These are phyloP conservation scores for Oidiodendron maius DNA, from an alignment of 495 filamentous ascomycete species.

Conservation along the genomic window DNA sequence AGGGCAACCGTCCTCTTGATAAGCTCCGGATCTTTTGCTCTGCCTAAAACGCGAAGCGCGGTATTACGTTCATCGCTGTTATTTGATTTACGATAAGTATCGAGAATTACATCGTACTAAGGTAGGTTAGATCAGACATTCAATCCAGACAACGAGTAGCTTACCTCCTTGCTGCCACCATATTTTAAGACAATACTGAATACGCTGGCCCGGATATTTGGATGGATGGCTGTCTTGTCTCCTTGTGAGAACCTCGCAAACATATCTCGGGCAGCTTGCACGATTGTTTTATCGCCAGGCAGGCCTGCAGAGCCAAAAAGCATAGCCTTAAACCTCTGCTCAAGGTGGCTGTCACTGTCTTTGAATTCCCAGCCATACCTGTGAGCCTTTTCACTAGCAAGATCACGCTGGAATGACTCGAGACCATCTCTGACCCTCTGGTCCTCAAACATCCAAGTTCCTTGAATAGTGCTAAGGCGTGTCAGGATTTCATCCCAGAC, in stretches of 20 bases:
- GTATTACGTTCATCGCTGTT: conserved; percentile 94
- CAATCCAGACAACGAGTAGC: conserved; percentile 11
- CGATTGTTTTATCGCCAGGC: conserved; percentile 51
- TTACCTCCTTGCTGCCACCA: conserved; percentile 67
- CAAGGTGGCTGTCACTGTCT: conserved; percentile 73
- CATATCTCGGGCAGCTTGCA: conserved; percentile 63
- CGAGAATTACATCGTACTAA: conserved; percentile 62
- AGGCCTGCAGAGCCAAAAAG: conserved; percentile 58
- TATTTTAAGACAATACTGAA: conserved; percentile 67
- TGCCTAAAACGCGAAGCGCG: conserved; percentile 81
- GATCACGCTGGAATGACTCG: conserved; percentile 70
- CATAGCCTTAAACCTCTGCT: conserved; percentile 78
- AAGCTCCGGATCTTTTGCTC: conserved; percentile 68
- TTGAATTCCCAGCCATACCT: conserved; percentile 84
- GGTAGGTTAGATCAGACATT: conserved; percentile 8
- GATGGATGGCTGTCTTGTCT: conserved; percentile 64
- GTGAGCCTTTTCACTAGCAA: conserved; percentile 73
- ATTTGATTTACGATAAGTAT: conserved; percentile 72
- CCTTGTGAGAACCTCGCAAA: conserved; percentile 62
- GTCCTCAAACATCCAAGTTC: conserved; percentile 87
- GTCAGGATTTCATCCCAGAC: conserved; percentile 90
- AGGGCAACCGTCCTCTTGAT: conserved; percentile 75
- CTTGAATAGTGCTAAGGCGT: conserved; percentile 66
- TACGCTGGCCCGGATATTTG: conserved; percentile 60
- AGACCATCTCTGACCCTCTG: conserved; percentile 64